phyloP scores from a whole-genome alignment of 805 yeast genomes.

The Kodamaea kaohsiungensis region DNA sequence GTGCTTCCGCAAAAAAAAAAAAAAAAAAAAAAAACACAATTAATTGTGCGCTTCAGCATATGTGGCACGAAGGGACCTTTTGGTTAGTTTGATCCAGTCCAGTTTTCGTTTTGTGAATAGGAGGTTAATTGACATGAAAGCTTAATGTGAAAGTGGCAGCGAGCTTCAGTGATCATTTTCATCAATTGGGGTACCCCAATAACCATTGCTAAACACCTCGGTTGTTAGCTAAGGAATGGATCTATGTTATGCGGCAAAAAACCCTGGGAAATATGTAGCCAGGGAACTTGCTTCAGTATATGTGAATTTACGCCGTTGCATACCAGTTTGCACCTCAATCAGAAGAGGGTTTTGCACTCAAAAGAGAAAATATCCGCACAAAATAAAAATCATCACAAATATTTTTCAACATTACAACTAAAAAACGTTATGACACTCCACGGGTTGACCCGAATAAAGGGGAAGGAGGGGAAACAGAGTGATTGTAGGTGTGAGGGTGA shows the following conservation, averaged over 20 bases:
- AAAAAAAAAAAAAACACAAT: too few relatives aligned
- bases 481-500: too few relatives aligned
- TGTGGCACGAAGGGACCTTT: background rate
- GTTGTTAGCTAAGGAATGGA: background rate
- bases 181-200: too few relatives aligned
- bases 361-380: background rate
- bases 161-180: too few relatives aligned
- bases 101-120: too few relatives aligned
- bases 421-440: background rate
- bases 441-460: background rate
- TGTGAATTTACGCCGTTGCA: background rate
- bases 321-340: background rate
- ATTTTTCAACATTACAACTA: background rate
- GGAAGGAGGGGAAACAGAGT: background rate
- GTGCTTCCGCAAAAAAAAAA: background rate
- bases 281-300: constrained; percentile 2
- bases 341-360: background rate
- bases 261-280: constrained; percentile 1
- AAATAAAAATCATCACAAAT: background rate
- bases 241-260: constrained; percentile 1
- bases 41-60: background rate
- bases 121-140: too few relatives aligned
- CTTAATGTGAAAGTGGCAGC: too few relatives aligned
- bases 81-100: too few relatives aligned
- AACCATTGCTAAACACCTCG: background rate